These are phyloP conservation scores for Hypericum androsaemum DNA, from an alignment of 345 rosid species.

Conservation along the genomic window DNA sequence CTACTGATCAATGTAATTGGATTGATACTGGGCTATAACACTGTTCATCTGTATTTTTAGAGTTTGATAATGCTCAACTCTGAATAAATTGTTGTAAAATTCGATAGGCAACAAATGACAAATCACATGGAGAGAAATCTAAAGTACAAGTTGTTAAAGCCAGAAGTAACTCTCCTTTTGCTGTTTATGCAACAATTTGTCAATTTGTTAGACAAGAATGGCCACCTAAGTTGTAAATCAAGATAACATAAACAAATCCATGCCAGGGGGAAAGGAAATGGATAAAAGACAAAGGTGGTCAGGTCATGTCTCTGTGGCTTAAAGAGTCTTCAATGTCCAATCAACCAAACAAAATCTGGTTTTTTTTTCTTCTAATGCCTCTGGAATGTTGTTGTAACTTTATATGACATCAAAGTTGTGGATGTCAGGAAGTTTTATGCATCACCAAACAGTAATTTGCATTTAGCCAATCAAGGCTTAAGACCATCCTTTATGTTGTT, in stretches of 20 bases:
- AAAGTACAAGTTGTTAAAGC: background rate
- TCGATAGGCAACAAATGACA: too few species aligned
- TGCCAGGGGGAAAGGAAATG: conserved; percentile 2
- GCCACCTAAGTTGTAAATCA: conserved; percentile 27
- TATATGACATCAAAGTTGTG: conserved; percentile 13
- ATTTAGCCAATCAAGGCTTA: background rate
- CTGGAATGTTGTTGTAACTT: conserved; percentile 17
- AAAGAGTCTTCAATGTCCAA: conserved; percentile 16
- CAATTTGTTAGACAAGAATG: conserved; percentile 15
- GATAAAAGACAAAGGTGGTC: conserved; percentile 26
- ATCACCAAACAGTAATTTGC: background rate
- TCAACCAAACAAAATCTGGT: conserved; percentile 12
- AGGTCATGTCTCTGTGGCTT: conserved; percentile 20
- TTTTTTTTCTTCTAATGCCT: conserved; percentile 19
- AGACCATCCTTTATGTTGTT: too few species aligned
- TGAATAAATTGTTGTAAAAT: too few species aligned
- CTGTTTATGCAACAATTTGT: background rate
- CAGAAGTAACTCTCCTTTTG: conserved; percentile 5
- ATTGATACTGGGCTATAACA: too few species aligned
- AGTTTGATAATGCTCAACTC: too few species aligned
- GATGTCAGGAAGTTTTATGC: background rate
- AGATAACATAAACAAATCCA: conserved; percentile 21
- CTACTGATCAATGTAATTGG: too few species aligned
- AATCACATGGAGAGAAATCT: too few species aligned
- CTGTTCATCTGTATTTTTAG: too few species aligned